Conservation (phyloP, 306 rosid species). For the Albizia julibrissin region DNA sequence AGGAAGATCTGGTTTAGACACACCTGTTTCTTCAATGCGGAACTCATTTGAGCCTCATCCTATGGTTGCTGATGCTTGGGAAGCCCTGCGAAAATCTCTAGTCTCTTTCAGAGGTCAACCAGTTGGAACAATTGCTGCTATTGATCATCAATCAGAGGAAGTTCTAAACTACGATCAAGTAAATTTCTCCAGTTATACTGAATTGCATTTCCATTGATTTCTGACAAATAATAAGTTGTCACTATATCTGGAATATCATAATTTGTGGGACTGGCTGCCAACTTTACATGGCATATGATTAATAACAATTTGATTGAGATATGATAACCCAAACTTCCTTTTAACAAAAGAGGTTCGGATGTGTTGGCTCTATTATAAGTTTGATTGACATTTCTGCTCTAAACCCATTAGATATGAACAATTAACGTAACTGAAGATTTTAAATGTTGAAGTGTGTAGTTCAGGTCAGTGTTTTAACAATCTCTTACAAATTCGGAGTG, state of each 20-base stretch:
- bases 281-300: neutral
- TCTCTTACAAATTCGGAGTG: neutral
- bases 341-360: neutral
- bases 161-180: conserved; percentile 92
- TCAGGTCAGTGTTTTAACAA: neutral
- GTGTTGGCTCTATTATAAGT: neutral
- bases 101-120: conserved; percentile 75
- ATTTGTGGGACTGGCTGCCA: neutral
- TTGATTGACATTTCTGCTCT: conserved; percentile 9
- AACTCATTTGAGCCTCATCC: conserved; percentile 96
- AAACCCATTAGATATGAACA: neutral
- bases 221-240: neutral
- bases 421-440: neutral
- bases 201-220: neutral
- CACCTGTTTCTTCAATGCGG: conserved; percentile 76
- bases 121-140: conserved; percentile 87
- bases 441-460: neutral
- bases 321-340: neutral
- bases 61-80: conserved; percentile 96
- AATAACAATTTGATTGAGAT: neutral
- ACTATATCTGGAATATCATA: neutral
- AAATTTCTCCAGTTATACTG: conserved; percentile 7
- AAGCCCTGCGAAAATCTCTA: conserved; percentile 74
- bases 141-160: conserved; percentile 84
- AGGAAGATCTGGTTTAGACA: conserved; percentile 76